phyloP scores from a whole-genome alignment of 1,139 yeast species.

The Meyerozyma carpophila region DNA sequence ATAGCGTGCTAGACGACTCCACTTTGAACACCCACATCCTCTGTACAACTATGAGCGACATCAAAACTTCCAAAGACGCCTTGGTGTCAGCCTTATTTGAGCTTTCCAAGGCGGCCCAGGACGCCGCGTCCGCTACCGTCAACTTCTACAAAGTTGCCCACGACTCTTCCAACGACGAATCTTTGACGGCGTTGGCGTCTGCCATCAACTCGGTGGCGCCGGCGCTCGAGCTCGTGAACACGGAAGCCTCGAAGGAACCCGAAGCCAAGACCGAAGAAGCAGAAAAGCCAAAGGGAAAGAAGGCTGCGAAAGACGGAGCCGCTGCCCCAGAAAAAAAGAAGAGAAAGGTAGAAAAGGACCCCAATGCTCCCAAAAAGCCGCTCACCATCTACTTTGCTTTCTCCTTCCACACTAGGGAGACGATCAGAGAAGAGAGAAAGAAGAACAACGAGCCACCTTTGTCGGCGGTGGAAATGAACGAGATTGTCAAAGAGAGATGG shows the following conservation, averaged over 20 bases:
- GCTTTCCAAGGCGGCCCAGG: conserved; percentile 75
- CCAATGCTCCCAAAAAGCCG: conserved; percentile 61
- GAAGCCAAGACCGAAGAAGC: not conserved
- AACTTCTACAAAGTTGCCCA: conserved; percentile 60
- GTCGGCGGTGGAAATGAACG: conserved; percentile 72
- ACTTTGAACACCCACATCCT: not conserved
- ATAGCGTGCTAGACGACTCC: not conserved
- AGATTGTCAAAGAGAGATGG: conserved; percentile 77
- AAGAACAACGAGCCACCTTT: conserved; percentile 55
- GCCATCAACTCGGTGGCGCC: conserved; percentile 19
- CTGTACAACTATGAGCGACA: conserved; percentile 24
- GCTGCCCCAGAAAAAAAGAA: conserved; percentile 35
- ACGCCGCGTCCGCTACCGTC: conserved; percentile 73
- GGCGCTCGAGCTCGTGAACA: conserved; percentile 1
- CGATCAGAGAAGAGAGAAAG: conserved; percentile 60
- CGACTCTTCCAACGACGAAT: conserved; percentile 24
- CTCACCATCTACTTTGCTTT: conserved; percentile 80
- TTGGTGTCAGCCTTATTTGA: conserved; percentile 75
- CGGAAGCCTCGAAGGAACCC: not conserved
- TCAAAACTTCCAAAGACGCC: conserved; percentile 41
- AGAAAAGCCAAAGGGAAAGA: not conserved
- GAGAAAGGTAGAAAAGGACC: conserved; percentile 43
- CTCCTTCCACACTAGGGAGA: conserved; percentile 59
- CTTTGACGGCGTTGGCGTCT: conserved; percentile 31
- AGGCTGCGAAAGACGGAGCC: not conserved